These are phyloP conservation scores for Suhomyces atakaporum DNA, from an alignment of 1,139 yeast species.

Conservation along the genomic window DNA sequence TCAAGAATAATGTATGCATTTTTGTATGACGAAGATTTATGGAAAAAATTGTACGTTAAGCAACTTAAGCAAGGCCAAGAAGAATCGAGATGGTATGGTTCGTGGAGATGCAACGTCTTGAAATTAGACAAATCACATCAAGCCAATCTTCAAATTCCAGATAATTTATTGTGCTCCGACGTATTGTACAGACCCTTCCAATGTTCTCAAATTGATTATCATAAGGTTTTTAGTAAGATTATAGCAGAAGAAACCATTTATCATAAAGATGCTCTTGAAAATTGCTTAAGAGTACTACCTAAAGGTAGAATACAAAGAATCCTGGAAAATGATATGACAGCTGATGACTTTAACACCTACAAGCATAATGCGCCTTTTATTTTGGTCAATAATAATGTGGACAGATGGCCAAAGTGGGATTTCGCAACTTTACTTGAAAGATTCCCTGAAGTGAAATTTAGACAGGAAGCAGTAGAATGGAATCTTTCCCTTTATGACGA, in stretches of 20 bases:
- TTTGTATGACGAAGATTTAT: constrained; percentile 70
- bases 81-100: constrained; percentile 60
- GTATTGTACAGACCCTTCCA: constrained; percentile 75
- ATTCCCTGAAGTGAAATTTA: constrained; percentile 63
- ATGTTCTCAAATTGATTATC: constrained; percentile 69
- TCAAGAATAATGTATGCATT: constrained; percentile 75
- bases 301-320: constrained; percentile 49
- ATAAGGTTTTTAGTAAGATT: constrained; percentile 45
- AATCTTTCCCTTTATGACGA: constrained; percentile 59
- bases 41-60: constrained; percentile 62
- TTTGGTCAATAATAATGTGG: constrained; percentile 37
- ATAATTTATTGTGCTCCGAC: constrained; percentile 52
- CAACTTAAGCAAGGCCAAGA: constrained; percentile 19
- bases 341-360: constrained; percentile 45
- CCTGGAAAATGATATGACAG: constrained; percentile 40
- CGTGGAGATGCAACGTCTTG: constrained; percentile 72
- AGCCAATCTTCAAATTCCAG: constrained; percentile 43
- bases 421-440: constrained; percentile 48
- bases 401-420: constrained; percentile 73
- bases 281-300: constrained; percentile 25
- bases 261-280: constrained; percentile 26
- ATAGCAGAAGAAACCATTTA: constrained; percentile 48
- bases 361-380: constrained; percentile 70
- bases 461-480: constrained; percentile 89
- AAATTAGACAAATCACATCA: constrained; percentile 33